Percentiles rank a stretch among this genome's conserved stretches.
Evolutionary conservation across 805 yeast genomes (phyloP).

Genomic region (Sugiyamaella qingdaonensis): DNA sequence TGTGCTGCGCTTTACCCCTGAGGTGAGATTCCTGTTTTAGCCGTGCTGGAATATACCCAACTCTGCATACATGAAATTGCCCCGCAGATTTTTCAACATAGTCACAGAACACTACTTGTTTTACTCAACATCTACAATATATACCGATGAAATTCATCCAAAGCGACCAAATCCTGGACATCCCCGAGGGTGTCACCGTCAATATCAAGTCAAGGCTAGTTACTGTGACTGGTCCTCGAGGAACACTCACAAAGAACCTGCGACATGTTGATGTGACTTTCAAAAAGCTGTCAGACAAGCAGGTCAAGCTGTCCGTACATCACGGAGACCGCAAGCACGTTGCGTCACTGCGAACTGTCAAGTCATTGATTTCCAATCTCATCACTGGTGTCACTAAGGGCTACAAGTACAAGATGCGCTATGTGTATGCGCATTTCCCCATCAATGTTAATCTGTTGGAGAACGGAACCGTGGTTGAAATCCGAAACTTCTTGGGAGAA

Average conservation of each 20-base stretch:
- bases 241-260: conserved; percentile 83
- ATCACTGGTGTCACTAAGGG: conserved; percentile 98
- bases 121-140: no score
- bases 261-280: conserved; percentile 94
- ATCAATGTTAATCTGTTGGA: conserved; percentile 92
- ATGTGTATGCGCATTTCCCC: conserved; percentile 99
- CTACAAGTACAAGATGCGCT: conserved; percentile 99
- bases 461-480: conserved; percentile 78
- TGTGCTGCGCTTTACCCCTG: no score
- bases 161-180: conserved; percentile 74
- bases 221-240: conserved; percentile 97
- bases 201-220: conserved; percentile 85
- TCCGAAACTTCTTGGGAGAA: conserved; percentile 99
- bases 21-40: no score
- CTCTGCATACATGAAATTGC: no score
- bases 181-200: conserved; percentile 92
- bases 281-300: conserved; percentile 62
- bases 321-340: conserved; percentile 99
- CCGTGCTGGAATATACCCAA: no score
- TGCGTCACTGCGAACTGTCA: conserved; percentile 98
- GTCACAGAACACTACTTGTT: no score
- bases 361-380: conserved; percentile 89
- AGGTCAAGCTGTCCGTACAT: conserved; percentile 87
- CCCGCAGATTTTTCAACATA: no score
- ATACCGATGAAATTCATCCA: conserved; percentile 71